These are phyloP conservation scores for Debaryomyces sp. DNA, from an alignment of 1,139 yeast genomes.

Conservation along the genomic window DNA sequence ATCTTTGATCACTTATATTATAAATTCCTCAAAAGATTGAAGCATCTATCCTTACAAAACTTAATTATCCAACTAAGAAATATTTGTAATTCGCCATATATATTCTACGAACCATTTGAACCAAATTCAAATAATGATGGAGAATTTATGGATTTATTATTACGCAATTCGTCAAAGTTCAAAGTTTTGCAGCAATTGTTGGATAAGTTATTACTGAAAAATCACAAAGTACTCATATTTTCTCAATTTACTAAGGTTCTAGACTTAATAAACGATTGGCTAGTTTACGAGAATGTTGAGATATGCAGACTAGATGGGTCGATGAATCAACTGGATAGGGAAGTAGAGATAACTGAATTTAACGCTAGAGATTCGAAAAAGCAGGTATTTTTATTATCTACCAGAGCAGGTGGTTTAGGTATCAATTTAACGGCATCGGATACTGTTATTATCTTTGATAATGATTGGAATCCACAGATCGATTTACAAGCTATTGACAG, in stretches of 20 bases:
- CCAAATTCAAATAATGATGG: slow-evolving; percentile 13
- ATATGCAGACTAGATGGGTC: slow-evolving; percentile 79
- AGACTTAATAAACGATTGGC: slow-evolving; percentile 76
- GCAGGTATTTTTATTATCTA: slow-evolving; percentile 71
- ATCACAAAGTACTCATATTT: slow-evolving; percentile 76
- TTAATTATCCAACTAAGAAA: slow-evolving; percentile 81
- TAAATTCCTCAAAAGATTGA: slow-evolving; percentile 23
- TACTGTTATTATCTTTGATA: slow-evolving; percentile 85
- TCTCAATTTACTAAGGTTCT: slow-evolving; percentile 82
- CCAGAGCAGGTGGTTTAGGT: slow-evolving; percentile 95
- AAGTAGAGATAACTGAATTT: slow-evolving; percentile 63
- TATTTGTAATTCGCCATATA: slow-evolving; percentile 82
- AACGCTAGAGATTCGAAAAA: slow-evolving; percentile 31
- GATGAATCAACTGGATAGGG: slow-evolving; percentile 65
- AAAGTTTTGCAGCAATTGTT: slow-evolving; percentile 68
- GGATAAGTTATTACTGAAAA: slow-evolving; percentile 43
- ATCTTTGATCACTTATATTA: slow-evolving; percentile 20
- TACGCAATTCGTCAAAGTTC: slow-evolving; percentile 71
- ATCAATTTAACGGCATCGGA: slow-evolving; percentile 86
- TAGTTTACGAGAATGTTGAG: slow-evolving; percentile 34
- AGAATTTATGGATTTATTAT: slow-evolving; percentile 32
- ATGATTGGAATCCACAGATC: slow-evolving; percentile 97
- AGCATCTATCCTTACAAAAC: slow-evolving; percentile 52
- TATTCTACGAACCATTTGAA: slow-evolving; percentile 76
- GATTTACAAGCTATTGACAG: slow-evolving; percentile 96